Evolutionary conservation across 1,139 yeast species (phyloP).

Genomic region (Lodderomyces metapsilosis): DNA sequence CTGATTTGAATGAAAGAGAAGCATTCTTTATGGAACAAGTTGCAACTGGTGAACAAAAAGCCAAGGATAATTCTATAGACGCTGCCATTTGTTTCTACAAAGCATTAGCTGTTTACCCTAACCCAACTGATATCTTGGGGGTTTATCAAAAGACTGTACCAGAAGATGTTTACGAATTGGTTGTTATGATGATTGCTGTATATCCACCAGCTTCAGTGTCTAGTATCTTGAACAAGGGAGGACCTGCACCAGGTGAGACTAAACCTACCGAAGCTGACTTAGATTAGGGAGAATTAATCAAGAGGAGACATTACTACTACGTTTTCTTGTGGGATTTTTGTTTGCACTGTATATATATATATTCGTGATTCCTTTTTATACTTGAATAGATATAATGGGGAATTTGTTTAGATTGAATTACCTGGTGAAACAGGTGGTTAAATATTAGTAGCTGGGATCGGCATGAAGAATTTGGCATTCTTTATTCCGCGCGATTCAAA

Average conservation of each 20-base stretch:
- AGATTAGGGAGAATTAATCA: constrained; percentile 27
- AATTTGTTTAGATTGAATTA: no score
- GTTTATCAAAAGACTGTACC: constrained; percentile 89
- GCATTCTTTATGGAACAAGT: constrained; percentile 79
- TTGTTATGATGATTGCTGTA: constrained; percentile 85
- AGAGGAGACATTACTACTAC: background rate
- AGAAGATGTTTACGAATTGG: constrained; percentile 73
- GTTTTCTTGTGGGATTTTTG: background rate
- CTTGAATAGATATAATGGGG: background rate
- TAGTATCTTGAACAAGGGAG: constrained; percentile 53
- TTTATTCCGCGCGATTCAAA: background rate
- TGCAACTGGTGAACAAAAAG: constrained; percentile 75
- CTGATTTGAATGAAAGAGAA: constrained; percentile 68
- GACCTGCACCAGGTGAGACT: constrained; percentile 18
- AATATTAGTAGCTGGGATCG: no score
- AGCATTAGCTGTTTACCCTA: constrained; percentile 92
- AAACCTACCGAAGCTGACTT: constrained; percentile 39
- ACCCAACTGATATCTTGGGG: constrained; percentile 86
- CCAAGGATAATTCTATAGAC: constrained; percentile 58
- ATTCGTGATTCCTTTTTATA: background rate
- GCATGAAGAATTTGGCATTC: no score
- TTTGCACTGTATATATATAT: constrained; percentile 1
- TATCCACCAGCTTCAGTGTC: constrained; percentile 84
- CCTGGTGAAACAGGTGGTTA: no score
- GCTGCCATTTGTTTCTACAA: constrained; percentile 91